Evolutionary conservation across 2,329 filamentous ascomycete species (phyloP), one percentile per base, ranked within the genome.

Genomic region (Trematosphaeria pertusa): DNA sequence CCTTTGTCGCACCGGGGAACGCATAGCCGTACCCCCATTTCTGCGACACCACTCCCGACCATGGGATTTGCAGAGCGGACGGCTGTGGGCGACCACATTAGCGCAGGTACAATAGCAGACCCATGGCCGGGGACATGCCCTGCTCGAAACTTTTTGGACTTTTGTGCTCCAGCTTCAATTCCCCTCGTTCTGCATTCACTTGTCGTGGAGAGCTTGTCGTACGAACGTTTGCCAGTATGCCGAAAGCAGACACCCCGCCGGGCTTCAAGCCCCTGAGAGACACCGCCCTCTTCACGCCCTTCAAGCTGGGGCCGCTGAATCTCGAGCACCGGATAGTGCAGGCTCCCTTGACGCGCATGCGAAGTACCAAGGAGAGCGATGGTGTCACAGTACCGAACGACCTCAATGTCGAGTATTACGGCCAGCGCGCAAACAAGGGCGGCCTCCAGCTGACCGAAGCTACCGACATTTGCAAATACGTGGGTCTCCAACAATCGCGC

Each of bases 381-480:
- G 53, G 54, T 15, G 50, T 67, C 8, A 83, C 79, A 71, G 65
- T 77, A 12, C 75, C 75, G 1, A 72, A 71, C n/a, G 73, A 78
- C n/a, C 38, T 72, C 40, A 72, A 74, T 3, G 62, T 70, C 14
- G 75, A 81, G 43, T 81, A 84, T 68, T 84, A 84, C 63, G 64
- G 67, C 15, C 81, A 85, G 59, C 76, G 82, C 18, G 79, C 74
- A 26, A 72, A 73, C 8, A 76, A 78, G 4, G 82, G 82, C 18
- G 84, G 81, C 1, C 69, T 87, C 2, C 65, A 87, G 32, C 78
- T 87, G 54, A 79, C 78, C 3, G 84, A 87, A 62, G 83, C 76
- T 0, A 81, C 81, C 9, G 67, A 71, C 26, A 71, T 70, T 45
- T 59, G 54, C 44, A 59, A 65, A 56, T 69, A 65, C 47, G 67